Conservation (phyloP, 805 yeast genomes). For the Myxozyma mucilagina region DNA sequence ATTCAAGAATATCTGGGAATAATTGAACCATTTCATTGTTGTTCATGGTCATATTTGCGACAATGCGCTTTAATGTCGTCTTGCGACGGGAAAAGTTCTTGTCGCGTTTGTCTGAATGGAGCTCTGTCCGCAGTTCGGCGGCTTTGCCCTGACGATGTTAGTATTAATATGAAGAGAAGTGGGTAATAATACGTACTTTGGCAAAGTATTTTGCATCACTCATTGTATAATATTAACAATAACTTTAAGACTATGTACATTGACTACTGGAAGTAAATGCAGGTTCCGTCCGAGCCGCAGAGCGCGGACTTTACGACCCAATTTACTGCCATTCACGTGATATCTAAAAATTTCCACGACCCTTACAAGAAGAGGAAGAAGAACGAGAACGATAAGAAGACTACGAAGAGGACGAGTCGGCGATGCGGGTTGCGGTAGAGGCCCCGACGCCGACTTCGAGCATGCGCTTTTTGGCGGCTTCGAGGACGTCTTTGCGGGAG, state of each 20-base stretch:
- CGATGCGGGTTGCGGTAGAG: conserved; percentile 7
- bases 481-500: conserved; percentile 6
- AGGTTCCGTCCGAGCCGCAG: too few relatives aligned
- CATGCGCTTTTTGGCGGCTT: conserved; percentile 15
- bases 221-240: conserved; percentile 22
- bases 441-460: conserved; percentile 12
- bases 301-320: too few relatives aligned
- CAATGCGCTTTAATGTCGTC: conserved; percentile 63
- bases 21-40: conserved; percentile 71
- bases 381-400: neutral
- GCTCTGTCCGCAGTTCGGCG: conserved; percentile 38
- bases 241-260: neutral
- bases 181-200: conserved; percentile 29
- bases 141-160: conserved; percentile 39
- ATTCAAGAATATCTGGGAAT: conserved; percentile 62
- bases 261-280: too few relatives aligned
- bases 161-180: neutral
- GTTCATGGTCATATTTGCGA: conserved; percentile 82
- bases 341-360: too few relatives aligned
- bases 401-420: neutral
- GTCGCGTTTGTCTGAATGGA: conserved; percentile 39
- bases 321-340: too few relatives aligned
- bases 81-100: conserved; percentile 43
- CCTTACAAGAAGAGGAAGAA: too few relatives aligned
- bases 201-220: conserved; percentile 39